Conservation (phyloP, 1,139 yeast genomes). For the Torulaspora pretoriensis region DNA sequence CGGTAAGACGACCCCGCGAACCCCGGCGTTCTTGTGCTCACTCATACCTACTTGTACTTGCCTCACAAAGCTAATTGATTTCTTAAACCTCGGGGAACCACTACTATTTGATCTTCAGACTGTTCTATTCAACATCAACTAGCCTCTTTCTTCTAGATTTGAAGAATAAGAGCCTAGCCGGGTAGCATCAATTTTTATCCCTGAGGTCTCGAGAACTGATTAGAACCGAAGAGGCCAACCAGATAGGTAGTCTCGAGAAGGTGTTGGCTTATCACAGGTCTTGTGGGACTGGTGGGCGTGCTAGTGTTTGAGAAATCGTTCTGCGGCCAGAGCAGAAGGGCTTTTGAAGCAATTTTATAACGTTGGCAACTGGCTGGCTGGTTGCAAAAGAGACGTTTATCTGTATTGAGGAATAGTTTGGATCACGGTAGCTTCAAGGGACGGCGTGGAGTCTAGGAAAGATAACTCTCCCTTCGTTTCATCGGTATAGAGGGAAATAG, state of each 20-base stretch:
- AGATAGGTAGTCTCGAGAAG: not conserved
- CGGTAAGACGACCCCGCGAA: not conserved
- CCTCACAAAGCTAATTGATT: slow-evolving; percentile 2
- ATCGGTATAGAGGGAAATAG: not conserved
- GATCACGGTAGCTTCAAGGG: too few relatives aligned
- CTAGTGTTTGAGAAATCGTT: not conserved
- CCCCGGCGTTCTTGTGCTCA: slow-evolving; percentile 1
- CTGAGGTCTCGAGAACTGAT: not conserved
- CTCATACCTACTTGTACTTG: slow-evolving; percentile 1
- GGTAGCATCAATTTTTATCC: not conserved
- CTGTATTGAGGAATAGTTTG: not conserved
- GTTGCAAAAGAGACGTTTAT: slow-evolving; percentile 2
- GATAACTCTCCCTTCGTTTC: too few relatives aligned
- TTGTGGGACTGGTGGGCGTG: not conserved
- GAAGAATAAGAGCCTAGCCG: not conserved
- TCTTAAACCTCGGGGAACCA: not conserved
- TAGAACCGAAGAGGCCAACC: not conserved
- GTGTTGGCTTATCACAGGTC: not conserved
- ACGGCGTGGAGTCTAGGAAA: too few relatives aligned
- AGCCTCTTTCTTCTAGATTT: not conserved
- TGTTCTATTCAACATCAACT: not conserved
- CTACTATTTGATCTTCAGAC: too few relatives aligned
- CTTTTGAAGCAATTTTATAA: not conserved
- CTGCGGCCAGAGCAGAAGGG: not conserved
- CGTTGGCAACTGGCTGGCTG: slow-evolving; percentile 4